Conservation (phyloP, 768 basidiomycete species). For the Daedalea quercina region DNA sequence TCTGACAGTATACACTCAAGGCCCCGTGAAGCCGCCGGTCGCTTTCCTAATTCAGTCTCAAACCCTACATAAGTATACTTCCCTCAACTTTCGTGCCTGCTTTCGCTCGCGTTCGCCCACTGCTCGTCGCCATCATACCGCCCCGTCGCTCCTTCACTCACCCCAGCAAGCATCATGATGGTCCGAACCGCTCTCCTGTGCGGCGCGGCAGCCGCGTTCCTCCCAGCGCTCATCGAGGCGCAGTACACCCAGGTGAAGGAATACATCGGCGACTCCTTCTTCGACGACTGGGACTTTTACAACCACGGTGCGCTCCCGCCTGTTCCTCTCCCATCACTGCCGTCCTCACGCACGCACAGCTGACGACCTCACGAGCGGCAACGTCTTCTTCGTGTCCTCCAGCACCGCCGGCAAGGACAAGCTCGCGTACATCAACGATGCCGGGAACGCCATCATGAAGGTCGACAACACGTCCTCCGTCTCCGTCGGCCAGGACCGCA, state of each 20-base stretch:
- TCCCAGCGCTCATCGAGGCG: constrained; percentile 9
- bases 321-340: background rate
- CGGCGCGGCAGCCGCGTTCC: background rate
- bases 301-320: constrained; percentile 37
- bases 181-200: background rate
- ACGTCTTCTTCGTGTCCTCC: constrained; percentile 42
- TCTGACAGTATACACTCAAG: background rate
- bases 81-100: too few species aligned
- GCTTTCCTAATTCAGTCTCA: background rate
- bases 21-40: background rate
- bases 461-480: constrained; percentile 66
- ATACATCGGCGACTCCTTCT: constrained; percentile 57
- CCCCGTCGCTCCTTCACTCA: background rate
- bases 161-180: background rate
- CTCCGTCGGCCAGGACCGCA: constrained; percentile 47
- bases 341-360: constrained; percentile 26
- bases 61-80: too few species aligned
- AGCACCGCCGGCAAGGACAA: constrained; percentile 36
- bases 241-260: constrained; percentile 47
- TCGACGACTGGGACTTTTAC: constrained; percentile 64
- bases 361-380: constrained; percentile 67
- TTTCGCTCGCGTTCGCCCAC: too few species aligned
- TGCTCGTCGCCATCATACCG: too few species aligned
- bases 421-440: constrained; percentile 58
- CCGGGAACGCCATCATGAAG: constrained; percentile 69